A percentile compares a stretch with the other conserved stretches of the same genome.
Evolutionary conservation across 371 early-diverging fungal genomes (phyloP).

Genomic region (Mucor velutinosus): DNA sequence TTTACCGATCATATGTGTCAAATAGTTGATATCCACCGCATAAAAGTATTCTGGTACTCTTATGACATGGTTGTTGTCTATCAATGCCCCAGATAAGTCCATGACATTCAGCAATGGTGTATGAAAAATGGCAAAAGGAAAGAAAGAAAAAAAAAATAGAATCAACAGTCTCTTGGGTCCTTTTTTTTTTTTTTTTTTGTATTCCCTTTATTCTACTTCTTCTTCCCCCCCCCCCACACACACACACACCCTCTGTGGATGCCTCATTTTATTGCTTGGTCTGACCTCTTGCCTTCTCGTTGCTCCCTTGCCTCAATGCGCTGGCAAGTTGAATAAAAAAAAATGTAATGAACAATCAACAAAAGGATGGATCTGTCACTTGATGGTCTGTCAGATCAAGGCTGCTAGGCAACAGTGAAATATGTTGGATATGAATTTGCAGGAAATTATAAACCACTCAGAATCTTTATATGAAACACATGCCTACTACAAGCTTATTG

Average conservation of each 20-base stretch:
- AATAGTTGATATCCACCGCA: slow-evolving; percentile 68
- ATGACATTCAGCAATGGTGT: slow-evolving; percentile 24
- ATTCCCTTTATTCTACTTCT: background rate
- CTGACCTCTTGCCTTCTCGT: background rate
- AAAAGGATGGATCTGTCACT: background rate
- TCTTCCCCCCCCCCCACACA: no score
- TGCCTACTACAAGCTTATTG: background rate
- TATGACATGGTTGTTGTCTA: slow-evolving; percentile 12
- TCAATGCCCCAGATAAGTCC: slow-evolving; percentile 16
- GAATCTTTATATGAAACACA: background rate
- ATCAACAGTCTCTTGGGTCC: background rate
- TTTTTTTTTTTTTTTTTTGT: background rate
- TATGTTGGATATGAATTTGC: background rate
- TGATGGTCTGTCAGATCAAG: background rate
- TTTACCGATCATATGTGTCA: slow-evolving; percentile 78
- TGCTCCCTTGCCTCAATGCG: background rate
- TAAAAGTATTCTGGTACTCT: slow-evolving; percentile 73
- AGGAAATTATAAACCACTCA: background rate
- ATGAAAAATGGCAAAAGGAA: background rate
- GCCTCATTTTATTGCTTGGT: background rate
- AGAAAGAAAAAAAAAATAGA: background rate
- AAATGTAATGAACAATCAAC: no score
- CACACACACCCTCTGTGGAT: background rate
- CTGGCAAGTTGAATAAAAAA: background rate
- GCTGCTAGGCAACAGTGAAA: background rate